Evolutionary conservation across 768 basidiomycete genomes (phyloP).

Genomic region (Hygrocybe coccinea): DNA sequence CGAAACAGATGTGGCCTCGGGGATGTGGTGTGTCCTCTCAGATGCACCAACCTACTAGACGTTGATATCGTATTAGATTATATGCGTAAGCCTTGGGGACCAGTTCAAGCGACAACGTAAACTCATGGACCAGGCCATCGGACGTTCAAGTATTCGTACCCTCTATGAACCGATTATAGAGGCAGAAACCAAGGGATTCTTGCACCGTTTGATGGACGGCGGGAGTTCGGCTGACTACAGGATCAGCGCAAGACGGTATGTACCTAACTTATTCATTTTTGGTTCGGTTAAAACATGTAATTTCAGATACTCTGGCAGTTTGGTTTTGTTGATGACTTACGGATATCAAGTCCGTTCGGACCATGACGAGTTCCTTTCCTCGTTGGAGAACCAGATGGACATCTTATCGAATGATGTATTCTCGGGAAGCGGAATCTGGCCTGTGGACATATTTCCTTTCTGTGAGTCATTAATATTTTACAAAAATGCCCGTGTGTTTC

Average conservation of each 20-base stretch:
- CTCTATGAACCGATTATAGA: background rate
- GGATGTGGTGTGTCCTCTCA: background rate
- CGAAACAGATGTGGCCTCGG: background rate
- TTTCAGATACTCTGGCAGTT: constrained; percentile 50
- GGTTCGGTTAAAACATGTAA: background rate
- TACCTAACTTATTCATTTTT: background rate
- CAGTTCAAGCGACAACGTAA: too few species aligned
- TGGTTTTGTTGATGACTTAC: constrained; percentile 57
- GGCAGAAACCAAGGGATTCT: background rate
- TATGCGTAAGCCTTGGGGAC: constrained; percentile 59
- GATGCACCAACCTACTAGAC: background rate
- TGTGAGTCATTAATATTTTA: background rate
- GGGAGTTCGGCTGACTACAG: background rate
- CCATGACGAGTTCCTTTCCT: constrained; percentile 16
- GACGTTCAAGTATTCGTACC: too few species aligned
- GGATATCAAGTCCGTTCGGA: constrained; percentile 44
- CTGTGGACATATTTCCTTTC: constrained; percentile 42
- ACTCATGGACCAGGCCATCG: too few species aligned
- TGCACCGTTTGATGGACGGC: constrained; percentile 1
- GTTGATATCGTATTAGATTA: constrained; percentile 1
- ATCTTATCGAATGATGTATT: constrained; percentile 40
- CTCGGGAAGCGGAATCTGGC: constrained; percentile 45
- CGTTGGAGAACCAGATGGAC: constrained; percentile 41
- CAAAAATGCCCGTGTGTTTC: background rate
- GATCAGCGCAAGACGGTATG: background rate